These are phyloP conservation scores for Monosporascus cannonballus DNA, from an alignment of 2,329 filamentous ascomycete species.

Conservation along the genomic window DNA sequence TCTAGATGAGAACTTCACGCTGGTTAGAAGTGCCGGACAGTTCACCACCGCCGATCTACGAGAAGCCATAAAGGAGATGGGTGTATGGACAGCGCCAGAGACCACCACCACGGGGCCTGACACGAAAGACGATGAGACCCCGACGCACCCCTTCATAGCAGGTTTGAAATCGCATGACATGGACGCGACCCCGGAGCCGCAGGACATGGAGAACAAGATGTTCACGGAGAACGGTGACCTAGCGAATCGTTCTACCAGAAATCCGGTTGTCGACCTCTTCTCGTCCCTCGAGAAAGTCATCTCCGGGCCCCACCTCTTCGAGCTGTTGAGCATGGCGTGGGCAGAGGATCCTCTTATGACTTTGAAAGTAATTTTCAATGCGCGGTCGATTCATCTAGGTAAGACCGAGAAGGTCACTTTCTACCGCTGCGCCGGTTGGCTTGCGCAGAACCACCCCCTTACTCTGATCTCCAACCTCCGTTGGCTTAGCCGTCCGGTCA, in stretches of 20 bases:
- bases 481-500: slow-evolving; percentile 50
- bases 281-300: slow-evolving; percentile 40
- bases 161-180: slow-evolving; percentile 21
- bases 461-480: slow-evolving; percentile 47
- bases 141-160: slow-evolving; percentile 28
- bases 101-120: background rate
- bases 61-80: slow-evolving; percentile 2
- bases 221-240: slow-evolving; percentile 47
- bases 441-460: slow-evolving; percentile 46
- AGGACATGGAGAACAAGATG: slow-evolving; percentile 35
- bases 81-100: background rate
- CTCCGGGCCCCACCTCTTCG: slow-evolving; percentile 28
- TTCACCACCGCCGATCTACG: slow-evolving; percentile 10
- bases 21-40: slow-evolving; percentile 1
- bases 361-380: slow-evolving; percentile 55
- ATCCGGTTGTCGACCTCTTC: slow-evolving; percentile 48
- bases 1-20: slow-evolving; percentile 3
- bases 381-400: slow-evolving; percentile 55
- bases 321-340: slow-evolving; percentile 45
- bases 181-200: background rate
- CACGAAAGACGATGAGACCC: background rate
- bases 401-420: slow-evolving; percentile 42
- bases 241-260: slow-evolving; percentile 39
- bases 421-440: slow-evolving; percentile 51
- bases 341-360: slow-evolving; percentile 38